Conservation (phyloP, 805 yeast genomes). For the Starmerella ratchasimensis region DNA sequence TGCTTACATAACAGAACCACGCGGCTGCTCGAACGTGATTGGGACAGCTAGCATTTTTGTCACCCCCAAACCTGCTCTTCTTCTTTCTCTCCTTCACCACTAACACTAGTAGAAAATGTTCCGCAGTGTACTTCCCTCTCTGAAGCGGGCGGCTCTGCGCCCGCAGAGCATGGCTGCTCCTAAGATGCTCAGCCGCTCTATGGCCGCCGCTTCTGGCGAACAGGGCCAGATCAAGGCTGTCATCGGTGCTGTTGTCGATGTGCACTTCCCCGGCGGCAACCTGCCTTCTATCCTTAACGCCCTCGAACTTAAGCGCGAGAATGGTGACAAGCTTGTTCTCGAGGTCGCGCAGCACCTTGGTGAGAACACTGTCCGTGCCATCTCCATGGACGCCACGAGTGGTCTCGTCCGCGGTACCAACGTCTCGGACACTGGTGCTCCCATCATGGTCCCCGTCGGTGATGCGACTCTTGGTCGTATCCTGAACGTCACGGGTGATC, state of each 20-base stretch:
- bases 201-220: conserved; percentile 16
- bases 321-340: conserved; percentile 65
- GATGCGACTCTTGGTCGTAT: conserved; percentile 98
- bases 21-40: conserved; percentile 13
- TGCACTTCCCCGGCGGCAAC: conserved; percentile 94
- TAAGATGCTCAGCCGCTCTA: conserved; percentile 18
- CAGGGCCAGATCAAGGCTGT: conserved; percentile 22
- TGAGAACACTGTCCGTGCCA: conserved; percentile 99
- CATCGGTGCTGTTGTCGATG: conserved; percentile 37
- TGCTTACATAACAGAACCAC: not conserved
- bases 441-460: conserved; percentile 98
- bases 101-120: conserved; percentile 17
- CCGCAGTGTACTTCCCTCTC: conserved; percentile 23
- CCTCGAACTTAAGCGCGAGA: conserved; percentile 64
- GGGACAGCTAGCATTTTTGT: conserved; percentile 11
- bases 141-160: conserved; percentile 23
- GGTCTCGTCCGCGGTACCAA: conserved; percentile 96
- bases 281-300: conserved; percentile 97
- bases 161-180: conserved; percentile 16
- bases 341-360: conserved; percentile 99
- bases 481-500: conserved; percentile 95
- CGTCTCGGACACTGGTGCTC: conserved; percentile 92
- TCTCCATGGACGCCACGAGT: conserved; percentile 99
- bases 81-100: conserved; percentile 4
- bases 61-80: conserved; percentile 8